These are phyloP conservation scores for Penicillium dipodomyicola DNA, from an alignment of 495 filamentous ascomycete genomes.

Conservation along the genomic window DNA sequence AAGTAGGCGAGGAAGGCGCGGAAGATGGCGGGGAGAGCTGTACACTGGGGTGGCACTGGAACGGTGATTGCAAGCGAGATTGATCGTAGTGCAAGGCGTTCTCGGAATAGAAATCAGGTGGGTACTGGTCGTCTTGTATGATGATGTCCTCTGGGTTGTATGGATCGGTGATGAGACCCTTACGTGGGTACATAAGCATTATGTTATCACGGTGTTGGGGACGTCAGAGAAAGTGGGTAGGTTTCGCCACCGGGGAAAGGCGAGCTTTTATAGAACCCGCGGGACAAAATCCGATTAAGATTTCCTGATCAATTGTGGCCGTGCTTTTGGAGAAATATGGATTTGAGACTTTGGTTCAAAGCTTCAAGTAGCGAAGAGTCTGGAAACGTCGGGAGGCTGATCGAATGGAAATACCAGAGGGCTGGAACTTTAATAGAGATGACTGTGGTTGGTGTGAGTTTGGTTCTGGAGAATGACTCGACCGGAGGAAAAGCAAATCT, in stretches of 20 bases:
- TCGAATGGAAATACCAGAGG: conserved; percentile 11
- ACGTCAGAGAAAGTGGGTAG: conserved; percentile 33
- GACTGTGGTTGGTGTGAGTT: conserved; percentile 14
- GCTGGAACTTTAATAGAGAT: conserved; percentile 22
- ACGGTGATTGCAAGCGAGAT: conserved; percentile 37
- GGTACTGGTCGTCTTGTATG: conserved; percentile 49
- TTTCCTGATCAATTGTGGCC: conserved; percentile 22
- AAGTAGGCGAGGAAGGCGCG: conserved; percentile 40
- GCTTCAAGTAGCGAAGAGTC: conserved; percentile 29
- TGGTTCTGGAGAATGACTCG: conserved; percentile 26
- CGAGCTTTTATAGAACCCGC: conserved; percentile 34
- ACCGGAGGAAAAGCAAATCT: conserved; percentile 17
- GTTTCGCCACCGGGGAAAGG: conserved; percentile 37
- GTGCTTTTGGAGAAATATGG: conserved; percentile 10
- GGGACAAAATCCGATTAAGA: conserved; percentile 32
- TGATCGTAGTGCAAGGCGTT: conserved; percentile 30
- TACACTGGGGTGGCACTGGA: conserved; percentile 34
- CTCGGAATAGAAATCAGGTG: conserved; percentile 36
- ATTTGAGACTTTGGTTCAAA: conserved; percentile 14
- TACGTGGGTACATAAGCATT: conserved; percentile 52
- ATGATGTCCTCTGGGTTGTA: conserved; percentile 38
- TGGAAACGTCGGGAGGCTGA: conserved; percentile 39
- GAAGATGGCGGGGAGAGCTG: conserved; percentile 46
- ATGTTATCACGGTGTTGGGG: conserved; percentile 35
- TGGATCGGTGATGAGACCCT: conserved; percentile 48